Base-by-base conservation (phyloP, 2,329 filamentous ascomycete genomes). In the Orbilia javanica region DNA sequence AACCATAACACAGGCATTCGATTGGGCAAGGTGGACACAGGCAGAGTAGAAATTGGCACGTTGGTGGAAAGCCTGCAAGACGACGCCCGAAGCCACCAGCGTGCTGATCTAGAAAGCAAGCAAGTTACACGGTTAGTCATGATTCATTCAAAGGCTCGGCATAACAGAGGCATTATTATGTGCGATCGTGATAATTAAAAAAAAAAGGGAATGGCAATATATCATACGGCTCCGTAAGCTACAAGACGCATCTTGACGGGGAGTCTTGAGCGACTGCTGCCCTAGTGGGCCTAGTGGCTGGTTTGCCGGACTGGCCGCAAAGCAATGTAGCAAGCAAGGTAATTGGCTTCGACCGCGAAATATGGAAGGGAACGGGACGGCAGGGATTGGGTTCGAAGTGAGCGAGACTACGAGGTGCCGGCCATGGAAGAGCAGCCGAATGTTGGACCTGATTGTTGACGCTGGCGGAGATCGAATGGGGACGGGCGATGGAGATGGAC, bases 1-100 rank as follows among this genome's bases (percentile, higher is more conserved):
- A 84, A 96, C 93, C 89, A 98, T 92, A 66, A 98, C 87, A 83
- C 95, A 98, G 82, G 96, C 91, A 86, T 96, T 98, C 85, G 94
- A 97, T 85, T 98, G 95, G 46, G 94, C 93, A 63, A 99, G 90
- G 85, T 98, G 97, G 60, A 99, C 96, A 86, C 94, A 96, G 81
- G 96, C 94, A 68, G 95, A 96, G 86, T 99, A 99, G 87, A 98
- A 99, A 85, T 99, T 99, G 80, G 96, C 91, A 80, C 96, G 90
- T 86, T 98, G 93, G 83, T 96, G 92, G 85, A 98, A 95, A 79
- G 96, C 95, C 83, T 94, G 96, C 74, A 97, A 85, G 78, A 97
- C 88, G 76, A 97, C 94, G 82, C 90, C 89, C 80, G 90, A 91
- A 82, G 95, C 95, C 83, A 97, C 90, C 85, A 90, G 91, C 84